Evolutionary conservation across 345 rosid species (phyloP), one percentile per base, ranked within the genome.

Genomic region (Lepidium didymum): DNA sequence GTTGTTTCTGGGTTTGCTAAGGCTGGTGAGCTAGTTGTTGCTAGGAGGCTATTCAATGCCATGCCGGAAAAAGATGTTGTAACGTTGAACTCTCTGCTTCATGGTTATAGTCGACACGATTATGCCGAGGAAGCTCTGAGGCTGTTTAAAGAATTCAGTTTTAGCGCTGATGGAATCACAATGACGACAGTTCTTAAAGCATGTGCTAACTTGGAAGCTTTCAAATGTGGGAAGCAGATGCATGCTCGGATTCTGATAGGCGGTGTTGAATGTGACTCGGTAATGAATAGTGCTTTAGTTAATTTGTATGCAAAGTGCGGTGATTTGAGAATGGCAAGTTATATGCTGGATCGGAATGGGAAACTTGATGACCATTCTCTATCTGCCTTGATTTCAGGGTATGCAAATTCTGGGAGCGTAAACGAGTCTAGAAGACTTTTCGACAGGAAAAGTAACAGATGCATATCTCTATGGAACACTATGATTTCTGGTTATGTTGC

Each of bases 321-420:
- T 66, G 84, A 92, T 81, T 65, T 84, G 77, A 78, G 80, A 14
- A 75, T 72, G 78, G 96, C 90, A 13, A 70, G 63, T 41, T 60
- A 43, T 41, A 71, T 85, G 78, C 7, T 88, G 71, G 85, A 69
- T 56, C 66, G 43, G 65, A 66, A 73, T 77, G 78, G 68, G 37
- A 74, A 82, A 62, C 87, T 80, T 0, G 93, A 92, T 78, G 90
- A 83, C 56, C 81, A 83, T 69, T 90, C 96, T 68, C 59, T 92
- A 46, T 90, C 98, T 23, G 91, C 98, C 4, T 67, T 92, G 62
- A 81, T 92, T 71, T 76, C 89, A n/a, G 84, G 91, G 29, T 89
- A 82, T 72, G 91, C 95, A 11, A 79, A 54, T 40, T 64, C 68
- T 68, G 91, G 96, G 46, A 82, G 77, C 51, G 81, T 84, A 72